Evolutionary conservation across 2,329 filamentous ascomycete species (phyloP).

Genomic region (Arthrobotrys sphaeroides): DNA sequence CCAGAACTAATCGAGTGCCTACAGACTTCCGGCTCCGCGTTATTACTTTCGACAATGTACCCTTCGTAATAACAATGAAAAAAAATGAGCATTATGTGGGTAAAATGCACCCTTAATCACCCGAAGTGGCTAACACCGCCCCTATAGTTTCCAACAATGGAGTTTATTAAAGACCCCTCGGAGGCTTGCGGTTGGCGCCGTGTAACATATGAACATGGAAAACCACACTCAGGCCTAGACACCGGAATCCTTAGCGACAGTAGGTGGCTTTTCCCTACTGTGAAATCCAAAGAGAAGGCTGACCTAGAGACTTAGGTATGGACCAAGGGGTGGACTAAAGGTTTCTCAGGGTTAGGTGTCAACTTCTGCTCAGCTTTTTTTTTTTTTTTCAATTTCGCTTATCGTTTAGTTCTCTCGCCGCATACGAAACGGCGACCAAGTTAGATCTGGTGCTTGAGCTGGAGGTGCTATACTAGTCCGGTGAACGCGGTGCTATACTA

Average conservation of each 20-base stretch:
- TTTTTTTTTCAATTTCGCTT: no score
- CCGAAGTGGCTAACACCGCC: no score
- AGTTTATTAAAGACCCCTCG: slow-evolving; percentile 72
- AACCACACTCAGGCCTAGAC: slow-evolving; percentile 59
- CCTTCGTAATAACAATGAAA: slow-evolving; percentile 99
- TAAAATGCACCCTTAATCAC: no score
- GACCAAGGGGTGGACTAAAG: slow-evolving; percentile 41
- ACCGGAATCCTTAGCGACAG: slow-evolving; percentile 48
- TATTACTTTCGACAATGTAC: slow-evolving; percentile 98
- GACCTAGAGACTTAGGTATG: slow-evolving; percentile 21
- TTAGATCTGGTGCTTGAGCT: no score
- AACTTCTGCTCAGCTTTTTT: no score
- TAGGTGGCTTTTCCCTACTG: neutral
- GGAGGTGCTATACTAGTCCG: no score
- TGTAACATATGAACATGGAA: slow-evolving; percentile 70
- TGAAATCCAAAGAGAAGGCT: neutral
- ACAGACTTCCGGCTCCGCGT: slow-evolving; percentile 91
- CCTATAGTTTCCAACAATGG: slow-evolving; percentile 74
- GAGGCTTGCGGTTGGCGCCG: slow-evolving; percentile 72
- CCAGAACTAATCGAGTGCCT: slow-evolving; percentile 6
- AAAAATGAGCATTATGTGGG: slow-evolving; percentile 94
- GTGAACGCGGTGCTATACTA: no score
- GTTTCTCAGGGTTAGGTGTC: no score
- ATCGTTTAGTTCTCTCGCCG: neutral
- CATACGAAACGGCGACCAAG: no score